phyloP scores from a whole-genome alignment of 805 yeast genomes.

The Yamadazyma kitorensis region DNA sequence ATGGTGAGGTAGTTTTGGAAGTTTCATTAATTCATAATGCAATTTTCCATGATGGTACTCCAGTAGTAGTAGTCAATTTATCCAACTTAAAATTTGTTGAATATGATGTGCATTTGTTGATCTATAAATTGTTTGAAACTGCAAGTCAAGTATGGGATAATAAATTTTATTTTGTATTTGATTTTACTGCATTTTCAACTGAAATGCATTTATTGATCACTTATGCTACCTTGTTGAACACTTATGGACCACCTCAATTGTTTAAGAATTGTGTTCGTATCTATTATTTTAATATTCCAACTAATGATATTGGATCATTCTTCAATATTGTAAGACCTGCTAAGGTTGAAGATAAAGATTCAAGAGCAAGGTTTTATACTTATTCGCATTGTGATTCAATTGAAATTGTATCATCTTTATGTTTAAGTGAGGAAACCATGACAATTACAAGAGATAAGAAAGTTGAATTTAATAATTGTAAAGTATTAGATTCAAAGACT shows the following conservation, averaged over 20 bases:
- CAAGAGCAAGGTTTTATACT: constrained; percentile 21
- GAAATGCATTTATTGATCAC: constrained; percentile 16
- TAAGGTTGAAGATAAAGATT: constrained; percentile 14
- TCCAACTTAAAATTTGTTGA: constrained; percentile 29
- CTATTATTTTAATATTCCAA: constrained; percentile 51
- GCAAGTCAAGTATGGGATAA: constrained; percentile 71
- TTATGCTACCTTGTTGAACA: constrained; percentile 35
- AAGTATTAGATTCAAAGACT: constrained; percentile 46
- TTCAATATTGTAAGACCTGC: constrained; percentile 21
- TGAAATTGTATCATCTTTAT: constrained; percentile 31
- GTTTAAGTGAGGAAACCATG: constrained; percentile 33
- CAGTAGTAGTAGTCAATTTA: constrained; percentile 57
- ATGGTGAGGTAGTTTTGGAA: constrained; percentile 44
- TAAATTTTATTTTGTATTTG: constrained; percentile 60
- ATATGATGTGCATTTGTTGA: constrained; percentile 45
- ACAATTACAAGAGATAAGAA: constrained; percentile 36
- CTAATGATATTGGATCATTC: constrained; percentile 19
- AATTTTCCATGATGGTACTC: constrained; percentile 69
- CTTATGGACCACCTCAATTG: constrained; percentile 51
- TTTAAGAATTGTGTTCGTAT: constrained; percentile 50
- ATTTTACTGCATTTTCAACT: constrained; percentile 60
- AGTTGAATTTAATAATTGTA: constrained; percentile 34
- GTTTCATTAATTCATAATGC: constrained; percentile 56
- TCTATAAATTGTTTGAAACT: constrained; percentile 61
- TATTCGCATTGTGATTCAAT: constrained; percentile 34